Evolutionary conservation across 2,329 filamentous ascomycete genomes (phyloP).

Genomic region (Penicillium brasilianum): DNA sequence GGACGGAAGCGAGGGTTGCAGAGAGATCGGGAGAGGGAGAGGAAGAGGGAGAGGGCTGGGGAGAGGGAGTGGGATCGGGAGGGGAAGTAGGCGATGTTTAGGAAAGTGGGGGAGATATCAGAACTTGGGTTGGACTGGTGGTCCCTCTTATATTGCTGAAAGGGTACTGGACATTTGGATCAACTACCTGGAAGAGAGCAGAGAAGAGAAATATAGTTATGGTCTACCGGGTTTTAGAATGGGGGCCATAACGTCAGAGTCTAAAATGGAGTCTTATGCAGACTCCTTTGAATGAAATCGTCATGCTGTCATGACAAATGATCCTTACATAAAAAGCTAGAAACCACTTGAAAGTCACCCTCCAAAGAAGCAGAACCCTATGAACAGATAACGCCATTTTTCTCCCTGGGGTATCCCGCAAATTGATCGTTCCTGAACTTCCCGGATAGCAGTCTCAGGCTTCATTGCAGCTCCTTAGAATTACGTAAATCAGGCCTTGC

Average conservation of each 20-base stretch:
- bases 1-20: conserved; percentile 61
- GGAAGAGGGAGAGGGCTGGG: conserved; percentile 40
- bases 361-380: conserved; percentile 2
- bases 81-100: conserved; percentile 8
- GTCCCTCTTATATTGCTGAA: not conserved
- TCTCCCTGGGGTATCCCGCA: conserved; percentile 1
- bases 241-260: not conserved
- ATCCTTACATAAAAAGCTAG: not conserved
- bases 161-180: not conserved
- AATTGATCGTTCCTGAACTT: not conserved
- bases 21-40: conserved; percentile 45
- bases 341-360: not conserved
- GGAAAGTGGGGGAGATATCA: not conserved
- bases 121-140: not conserved
- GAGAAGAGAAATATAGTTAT: not conserved
- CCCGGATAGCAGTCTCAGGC: not conserved
- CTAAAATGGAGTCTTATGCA: not conserved
- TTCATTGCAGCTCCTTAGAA: not conserved
- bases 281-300: not conserved
- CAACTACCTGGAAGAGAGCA: not conserved
- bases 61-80: conserved; percentile 45
- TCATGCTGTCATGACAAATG: conserved; percentile 5
- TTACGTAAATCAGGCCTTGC: conserved; percentile 33
- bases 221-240: not conserved
- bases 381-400: conserved; percentile 6